phyloP scores from a whole-genome alignment of 2,329 filamentous ascomycete genomes.

The Rosellinia necatrix region DNA sequence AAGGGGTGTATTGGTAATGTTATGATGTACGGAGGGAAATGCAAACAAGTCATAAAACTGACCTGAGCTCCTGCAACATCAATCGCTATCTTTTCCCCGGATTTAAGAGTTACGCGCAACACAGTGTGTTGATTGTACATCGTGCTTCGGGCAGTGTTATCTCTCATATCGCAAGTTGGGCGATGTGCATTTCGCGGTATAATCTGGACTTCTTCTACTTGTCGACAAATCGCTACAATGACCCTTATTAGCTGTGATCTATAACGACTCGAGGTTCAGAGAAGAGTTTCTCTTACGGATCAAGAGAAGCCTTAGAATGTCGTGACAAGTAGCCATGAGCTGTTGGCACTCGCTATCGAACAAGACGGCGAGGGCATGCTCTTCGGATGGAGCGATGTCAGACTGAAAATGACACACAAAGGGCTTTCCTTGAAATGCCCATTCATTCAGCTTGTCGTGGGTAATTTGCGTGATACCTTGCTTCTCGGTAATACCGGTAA shows the following conservation, averaged over 20 bases:
- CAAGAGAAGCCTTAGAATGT: conserved; percentile 7
- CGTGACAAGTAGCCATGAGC: conserved; percentile 3
- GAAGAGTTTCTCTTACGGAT: conserved; percentile 4
- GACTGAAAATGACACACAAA: conserved; percentile 9
- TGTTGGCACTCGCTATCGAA: conserved; percentile 7
- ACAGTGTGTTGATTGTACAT: conserved; percentile 11
- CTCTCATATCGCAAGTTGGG: conserved; percentile 6
- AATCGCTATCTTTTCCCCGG: conserved; percentile 16
- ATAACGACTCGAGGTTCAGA: background rate
- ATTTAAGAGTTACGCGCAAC: conserved; percentile 13
- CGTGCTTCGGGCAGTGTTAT: background rate
- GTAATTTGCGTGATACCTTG: conserved; percentile 8
- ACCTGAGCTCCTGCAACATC: conserved; percentile 18
- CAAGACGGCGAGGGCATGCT: conserved; percentile 12
- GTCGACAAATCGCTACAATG: conserved; percentile 9
- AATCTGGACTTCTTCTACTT: conserved; percentile 9
- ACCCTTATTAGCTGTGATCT: background rate
- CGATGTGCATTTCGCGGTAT: conserved; percentile 12
- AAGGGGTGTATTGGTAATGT: background rate
- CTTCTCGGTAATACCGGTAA: conserved; percentile 7
- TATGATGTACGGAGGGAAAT: background rate
- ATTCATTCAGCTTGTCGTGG: background rate
- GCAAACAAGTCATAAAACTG: background rate
- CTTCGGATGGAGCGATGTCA: conserved; percentile 4
- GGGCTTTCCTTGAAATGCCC: conserved; percentile 7